Base-by-base conservation (phyloP, 225 moss, liverwort and hornwort species). In the Takakia lepidozioides region DNA sequence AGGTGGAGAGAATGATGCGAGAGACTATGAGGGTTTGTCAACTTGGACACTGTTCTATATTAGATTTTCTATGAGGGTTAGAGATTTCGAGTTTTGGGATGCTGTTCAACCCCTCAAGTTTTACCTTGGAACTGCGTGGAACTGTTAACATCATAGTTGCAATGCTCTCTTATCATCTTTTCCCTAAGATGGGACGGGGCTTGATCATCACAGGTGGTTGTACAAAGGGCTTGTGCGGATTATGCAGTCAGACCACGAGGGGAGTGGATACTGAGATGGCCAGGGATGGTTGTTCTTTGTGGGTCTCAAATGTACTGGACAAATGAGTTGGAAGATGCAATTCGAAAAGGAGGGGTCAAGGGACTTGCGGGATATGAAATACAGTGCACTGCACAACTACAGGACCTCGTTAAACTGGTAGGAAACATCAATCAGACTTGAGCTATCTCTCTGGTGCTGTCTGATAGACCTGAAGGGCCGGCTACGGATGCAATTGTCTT, bases 291-390 rank as follows among this genome's bases (percentile, higher is more conserved):
- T 44, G 84, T 88, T 27, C 68, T 88, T 19, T 88, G 78, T 41
- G 88, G 73, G n/a, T 88, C 88, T 0, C 88, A 88, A 79, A 85
- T 85, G 78, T 81, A 82, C 58, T 88, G 88, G 88, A 88, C 88
- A 8, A 82, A 44, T 61, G 88, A 88, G 54, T 68, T 88, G 48
- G 82, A 81, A 47, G 68, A 64, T 5, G 69, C 81, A 1, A 22
- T 88, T 53, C 71, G 61, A 11, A 18, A 43, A 21, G 66, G 52
- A 3, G 84, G 81, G 6, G 45, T 75, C 0, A 52, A 62, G n/a
- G 85, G 82, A 24, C 85, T 88, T 13, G 40, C 34, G 0, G 43
- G 8, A 16, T 88, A 85, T 28, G 88, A 88, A 67, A 52, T 58
- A 34, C 71, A 68, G 59, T 85, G 84, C 24, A 75, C 79, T 0